Evolutionary conservation across 495 filamentous ascomycete species (phyloP), one percentile per base, ranked within the genome.

Genomic region (Aspergillus panamensis): DNA sequence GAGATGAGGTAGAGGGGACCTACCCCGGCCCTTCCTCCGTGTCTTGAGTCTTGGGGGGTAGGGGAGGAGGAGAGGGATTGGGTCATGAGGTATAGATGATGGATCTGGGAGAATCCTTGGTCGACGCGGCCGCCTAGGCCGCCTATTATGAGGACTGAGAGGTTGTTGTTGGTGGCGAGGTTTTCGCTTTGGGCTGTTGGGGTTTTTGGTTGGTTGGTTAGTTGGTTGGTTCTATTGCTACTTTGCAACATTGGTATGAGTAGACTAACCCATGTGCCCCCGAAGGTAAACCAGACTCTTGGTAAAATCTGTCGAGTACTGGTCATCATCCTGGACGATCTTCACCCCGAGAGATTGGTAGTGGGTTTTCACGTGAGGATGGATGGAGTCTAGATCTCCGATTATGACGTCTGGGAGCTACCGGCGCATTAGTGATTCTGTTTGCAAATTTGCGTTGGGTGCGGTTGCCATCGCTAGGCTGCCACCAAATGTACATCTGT

Each of bases 71-170:
- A 58, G 56, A 30, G 64, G 62, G n/a, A 58, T 48, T 69, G 62
- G 8, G 48, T 71, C 72, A 66, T 79, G 62, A 55, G 63, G 53
- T 87, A 88, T 31, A 92, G 71, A 64, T 92, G 87, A 65, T 94
- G 90, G 43, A 98, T 78, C 50, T 93, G 87, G 30, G 90, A 91
- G 31, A 98, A 80, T 4, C 86, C 92, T 60, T 97, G 95, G 69
- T 98, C 94, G 7, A 96, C 89, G 29, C 94, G 83, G 3, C 95
- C 95, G 19, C 88, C 90, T 1, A 97, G 80, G 14, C 91, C 87
- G 20, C 93, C 93, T n/a, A 93, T 67, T 29, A 88, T 82, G 31
- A 94, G 75, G 48, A 94, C 48, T 10, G 13, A 14, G 64, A 53
- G 20, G 59, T 20, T n/a, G 2, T 20, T 13, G 42, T 20, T 20